Base-by-base conservation (phyloP, 2,329 filamentous ascomycete genomes). In the Xenoacremonium recifei region DNA sequence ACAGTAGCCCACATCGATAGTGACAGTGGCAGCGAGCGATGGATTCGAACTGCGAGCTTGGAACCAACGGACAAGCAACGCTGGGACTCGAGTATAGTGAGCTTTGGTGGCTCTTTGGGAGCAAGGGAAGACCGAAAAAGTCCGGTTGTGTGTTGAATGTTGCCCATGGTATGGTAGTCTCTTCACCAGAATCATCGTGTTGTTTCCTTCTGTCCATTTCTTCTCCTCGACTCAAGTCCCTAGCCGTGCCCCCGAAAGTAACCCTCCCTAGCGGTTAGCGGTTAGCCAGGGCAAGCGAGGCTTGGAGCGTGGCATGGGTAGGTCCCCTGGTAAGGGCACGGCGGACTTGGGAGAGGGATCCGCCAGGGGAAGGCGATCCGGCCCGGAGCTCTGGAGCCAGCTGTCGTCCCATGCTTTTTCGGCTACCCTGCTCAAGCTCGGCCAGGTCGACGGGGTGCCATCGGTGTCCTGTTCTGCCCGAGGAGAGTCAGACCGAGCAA, bases 341-440 rank as follows among this genome's bases (percentile, higher is more conserved):
- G n/a, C 13, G 23, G 13, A 7, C 23, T 13, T 27, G 23, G 23
- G 13, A 13, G 23, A 27, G 23, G 23, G 23, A 27, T 27, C 23
- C 23, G 23, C 50, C 50, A 46, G 54, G 48, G 54, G 54, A 57
- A 57, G 51, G 39, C 51, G 53, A 57, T 55, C 54, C 54, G 54
- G 54, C 44, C 54, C 54, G 54, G 55, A 55, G 51, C 37, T 52
- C 48, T 42, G 39, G 50, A 54, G 50, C 54, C 54, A 49, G 47
- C 43, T 37, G 42, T 48, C 45, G 50, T 57, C 50, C 51, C 41
- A 45, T 46, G 51, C 51, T 41, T 50, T 30, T 32, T 9, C 13
- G 52, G 37, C 48, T 43, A 44, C 42, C 39, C 39, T 43, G 45
- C 44, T 21, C 44, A 40, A 40, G n/a, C n/a, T n/a, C n/a, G n/a